Conservation (phyloP, 164 flowering plant species). For the Sedum album region DNA sequence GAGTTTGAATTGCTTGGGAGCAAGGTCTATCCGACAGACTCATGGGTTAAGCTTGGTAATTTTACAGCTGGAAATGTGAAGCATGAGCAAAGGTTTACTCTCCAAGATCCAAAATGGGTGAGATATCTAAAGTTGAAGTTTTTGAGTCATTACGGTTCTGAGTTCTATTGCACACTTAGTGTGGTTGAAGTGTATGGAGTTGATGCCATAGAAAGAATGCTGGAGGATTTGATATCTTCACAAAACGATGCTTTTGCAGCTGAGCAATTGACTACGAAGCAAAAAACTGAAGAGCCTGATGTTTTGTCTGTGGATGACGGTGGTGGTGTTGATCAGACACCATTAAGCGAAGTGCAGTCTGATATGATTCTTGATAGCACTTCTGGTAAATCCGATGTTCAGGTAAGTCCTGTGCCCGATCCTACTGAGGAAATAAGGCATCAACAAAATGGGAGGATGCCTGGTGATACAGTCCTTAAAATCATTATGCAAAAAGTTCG, state of each 20-base stretch:
- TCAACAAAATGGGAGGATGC: constrained; percentile 72
- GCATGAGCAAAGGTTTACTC: constrained; percentile 71
- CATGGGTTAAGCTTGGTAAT: constrained; percentile 73
- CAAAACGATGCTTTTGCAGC: constrained; percentile 31
- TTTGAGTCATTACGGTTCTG: constrained; percentile 82
- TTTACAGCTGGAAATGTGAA: constrained; percentile 76
- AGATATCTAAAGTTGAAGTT: constrained; percentile 73
- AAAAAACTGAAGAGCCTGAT: constrained; percentile 17
- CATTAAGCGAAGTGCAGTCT: constrained; percentile 24
- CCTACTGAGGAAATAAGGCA: constrained; percentile 50
- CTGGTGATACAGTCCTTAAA: constrained; percentile 92
- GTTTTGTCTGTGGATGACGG: constrained; percentile 23
- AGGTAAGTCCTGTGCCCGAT: constrained; percentile 36
- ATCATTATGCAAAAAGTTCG: constrained; percentile 89
- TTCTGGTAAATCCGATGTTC: constrained; percentile 21
- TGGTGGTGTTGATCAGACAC: constrained; percentile 22
- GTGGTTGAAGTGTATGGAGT: constrained; percentile 79
- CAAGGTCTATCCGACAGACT: constrained; percentile 74
- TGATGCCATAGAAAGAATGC: constrained; percentile 93
- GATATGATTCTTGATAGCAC: constrained; percentile 22
- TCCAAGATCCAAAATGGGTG: constrained; percentile 87
- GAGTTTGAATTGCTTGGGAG: constrained; percentile 85
- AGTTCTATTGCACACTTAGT: constrained; percentile 92
- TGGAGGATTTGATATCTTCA: constrained; percentile 79
- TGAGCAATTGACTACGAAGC: constrained; percentile 28